Conservation (phyloP, 1,284 basidiomycete species). For the Apiotrichum laibachii region DNA sequence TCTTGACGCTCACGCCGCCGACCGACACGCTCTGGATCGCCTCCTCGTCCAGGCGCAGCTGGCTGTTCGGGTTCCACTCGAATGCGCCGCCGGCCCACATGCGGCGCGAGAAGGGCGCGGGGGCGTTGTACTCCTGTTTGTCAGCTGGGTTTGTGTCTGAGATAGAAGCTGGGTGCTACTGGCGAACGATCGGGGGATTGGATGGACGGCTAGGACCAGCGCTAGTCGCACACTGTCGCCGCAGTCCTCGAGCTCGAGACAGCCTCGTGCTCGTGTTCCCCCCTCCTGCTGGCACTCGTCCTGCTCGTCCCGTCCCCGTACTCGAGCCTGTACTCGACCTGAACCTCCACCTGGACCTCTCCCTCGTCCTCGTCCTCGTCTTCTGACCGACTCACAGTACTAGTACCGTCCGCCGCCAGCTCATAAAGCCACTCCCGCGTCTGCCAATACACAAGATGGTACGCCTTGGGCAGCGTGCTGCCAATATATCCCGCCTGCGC, state of each 20-base stretch:
- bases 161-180: too few relatives aligned
- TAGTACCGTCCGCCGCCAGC: conserved; percentile 62
- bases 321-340: neutral
- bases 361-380: neutral
- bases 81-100: conserved; percentile 83
- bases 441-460: conserved; percentile 74
- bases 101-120: conserved; percentile 67
- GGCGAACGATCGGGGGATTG: too few relatives aligned
- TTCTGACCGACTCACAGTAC: conserved; percentile 56
- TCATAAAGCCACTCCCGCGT: conserved; percentile 60
- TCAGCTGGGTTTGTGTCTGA: conserved; percentile 46
- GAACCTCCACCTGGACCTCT: neutral
- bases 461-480: conserved; percentile 59
- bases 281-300: neutral
- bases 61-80: conserved; percentile 56
- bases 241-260: too few relatives aligned
- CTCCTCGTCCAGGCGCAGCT: conserved; percentile 59
- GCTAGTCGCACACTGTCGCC: too few relatives aligned
- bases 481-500: conserved; percentile 35
- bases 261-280: too few relatives aligned
- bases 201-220: too few relatives aligned
- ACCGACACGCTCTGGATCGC: conserved; percentile 59
- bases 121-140: conserved; percentile 54
- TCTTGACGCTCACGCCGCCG: conserved; percentile 62
- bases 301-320: neutral